A percentile compares a stretch with the other conserved stretches of the same genome.
phyloP scores from a whole-genome alignment of 768 basidiomycete genomes.

The Polyporus arcularius region DNA sequence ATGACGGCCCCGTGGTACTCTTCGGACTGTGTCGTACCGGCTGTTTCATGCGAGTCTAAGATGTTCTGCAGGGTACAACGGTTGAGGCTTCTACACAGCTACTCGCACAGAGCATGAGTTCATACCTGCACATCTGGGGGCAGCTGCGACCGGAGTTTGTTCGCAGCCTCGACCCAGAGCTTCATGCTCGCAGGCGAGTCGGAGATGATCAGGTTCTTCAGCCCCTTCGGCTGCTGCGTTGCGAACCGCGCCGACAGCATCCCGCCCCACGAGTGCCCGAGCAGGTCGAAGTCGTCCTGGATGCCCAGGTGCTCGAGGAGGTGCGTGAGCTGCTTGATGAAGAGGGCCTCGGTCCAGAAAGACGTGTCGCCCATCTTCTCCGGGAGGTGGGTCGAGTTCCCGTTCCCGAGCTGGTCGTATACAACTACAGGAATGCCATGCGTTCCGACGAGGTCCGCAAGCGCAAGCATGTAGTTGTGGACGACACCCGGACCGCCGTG shows the following conservation, averaged over 20 bases:
- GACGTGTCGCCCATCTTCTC: constrained; percentile 43
- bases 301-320: constrained; percentile 47
- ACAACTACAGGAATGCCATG: constrained; percentile 48
- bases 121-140: constrained; percentile 35
- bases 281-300: constrained; percentile 41
- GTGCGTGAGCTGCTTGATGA: constrained; percentile 49
- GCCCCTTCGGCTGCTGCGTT: constrained; percentile 32
- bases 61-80: neutral
- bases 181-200: constrained; percentile 31
- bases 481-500: constrained; percentile 57
- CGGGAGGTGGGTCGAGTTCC: constrained; percentile 54
- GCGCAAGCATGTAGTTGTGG: constrained; percentile 42
- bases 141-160: constrained; percentile 29
- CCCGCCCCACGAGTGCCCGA: constrained; percentile 46
- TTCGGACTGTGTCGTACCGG: constrained; percentile 41
- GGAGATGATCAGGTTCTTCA: constrained; percentile 34
- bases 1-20: constrained; percentile 47
- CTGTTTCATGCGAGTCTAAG: constrained; percentile 45
- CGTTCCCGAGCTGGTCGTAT: constrained; percentile 56
- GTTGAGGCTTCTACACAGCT: neutral
- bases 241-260: constrained; percentile 44
- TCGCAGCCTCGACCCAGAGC: constrained; percentile 33
- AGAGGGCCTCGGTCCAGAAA: constrained; percentile 55
- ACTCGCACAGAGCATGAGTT: neutral
- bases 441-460: constrained; percentile 39